Base-by-base conservation (phyloP, 2,329 filamentous ascomycete genomes). In the Sphaerulina musiva region DNA sequence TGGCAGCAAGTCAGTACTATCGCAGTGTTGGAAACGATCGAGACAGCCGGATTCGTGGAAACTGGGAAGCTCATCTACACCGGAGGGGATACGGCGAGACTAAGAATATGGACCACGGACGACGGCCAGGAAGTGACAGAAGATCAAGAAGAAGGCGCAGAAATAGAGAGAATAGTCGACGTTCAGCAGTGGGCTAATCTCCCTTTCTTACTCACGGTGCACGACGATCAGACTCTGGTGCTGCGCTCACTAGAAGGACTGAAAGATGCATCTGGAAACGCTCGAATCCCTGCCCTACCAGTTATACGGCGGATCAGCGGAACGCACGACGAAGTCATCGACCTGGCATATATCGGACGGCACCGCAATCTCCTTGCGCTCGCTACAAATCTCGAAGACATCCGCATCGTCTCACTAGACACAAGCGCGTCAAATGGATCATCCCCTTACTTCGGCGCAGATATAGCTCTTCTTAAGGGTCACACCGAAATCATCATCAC, bases 261-360 rank as follows among this genome's bases (percentile, higher is more conserved):
- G 59, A 40, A 54, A 8, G 23, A 55, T 4, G 51, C 38, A 10
- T 46, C 47, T 6, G 40, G 23, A 4, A 49, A 52, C 9, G 14
- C 42, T 9, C 59, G 58, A 23, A 62, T 63, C 23, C 51, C 62
- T 10, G 73, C 80, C n/a, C 70, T 86, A 23, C 76, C 79, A 8
- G 66, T 84, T 0, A 79, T 87, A 43, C 83, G 87, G 62, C 82
- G 89, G 43, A 95, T 98, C 62, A 95, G 92, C 4, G 95, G 93
- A 50, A 96, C 93, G 6, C 90, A 97, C 70, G 95, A 98, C 69
- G 93, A 98, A 70, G 90, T 98, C 49, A 96, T 98, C 62, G 95
- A 98, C 68, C 75, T 98, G 34, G 87, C 86, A 31, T 96, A 93
- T 65, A 77, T 97, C 51, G 82, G 93, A 1, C 82, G 84, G 0